Percentiles rank a stretch among this genome's conserved stretches.
These are phyloP conservation scores for Bromus sterilis DNA, from an alignment of 176 grass and related monocot species.

Conservation along the genomic window DNA sequence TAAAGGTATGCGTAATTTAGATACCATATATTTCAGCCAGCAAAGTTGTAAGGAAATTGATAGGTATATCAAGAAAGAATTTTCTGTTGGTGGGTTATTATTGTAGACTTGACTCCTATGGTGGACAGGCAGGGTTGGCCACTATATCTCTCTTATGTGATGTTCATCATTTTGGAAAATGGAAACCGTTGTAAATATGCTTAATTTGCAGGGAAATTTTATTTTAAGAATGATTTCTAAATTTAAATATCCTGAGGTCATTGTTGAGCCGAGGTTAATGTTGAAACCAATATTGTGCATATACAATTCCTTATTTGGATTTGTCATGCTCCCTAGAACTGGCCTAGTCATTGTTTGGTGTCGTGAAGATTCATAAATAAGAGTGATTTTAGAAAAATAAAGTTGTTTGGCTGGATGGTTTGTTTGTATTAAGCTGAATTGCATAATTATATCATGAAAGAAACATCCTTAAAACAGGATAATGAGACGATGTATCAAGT, in stretches of 20 bases:
- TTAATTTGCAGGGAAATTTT: not conserved
- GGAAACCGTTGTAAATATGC: not conserved
- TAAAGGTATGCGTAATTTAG: slow-evolving; percentile 48
- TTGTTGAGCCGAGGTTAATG: not conserved
- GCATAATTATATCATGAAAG: not conserved
- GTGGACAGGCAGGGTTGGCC: not conserved
- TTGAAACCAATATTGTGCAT: not conserved
- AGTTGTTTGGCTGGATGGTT: not conserved
- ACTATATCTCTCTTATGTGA: not conserved
- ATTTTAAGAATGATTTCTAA: not conserved
- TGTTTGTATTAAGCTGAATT: not conserved
- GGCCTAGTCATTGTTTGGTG: not conserved
- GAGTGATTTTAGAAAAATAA: not conserved
- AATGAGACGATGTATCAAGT: not conserved
- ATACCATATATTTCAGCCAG: slow-evolving; percentile 4
- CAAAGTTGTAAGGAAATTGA: not conserved
- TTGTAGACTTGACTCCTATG: not conserved
- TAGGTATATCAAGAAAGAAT: slow-evolving; percentile 3
- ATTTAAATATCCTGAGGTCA: not conserved
- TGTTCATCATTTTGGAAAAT: not conserved
- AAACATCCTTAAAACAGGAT: not conserved
- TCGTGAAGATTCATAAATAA: not conserved
- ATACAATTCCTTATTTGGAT: not conserved
- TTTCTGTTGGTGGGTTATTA: not conserved
- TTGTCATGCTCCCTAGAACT: not conserved